phyloP scores from a whole-genome alignment of 2,329 filamentous ascomycete genomes.

The Pezizomycotina sp. region DNA sequence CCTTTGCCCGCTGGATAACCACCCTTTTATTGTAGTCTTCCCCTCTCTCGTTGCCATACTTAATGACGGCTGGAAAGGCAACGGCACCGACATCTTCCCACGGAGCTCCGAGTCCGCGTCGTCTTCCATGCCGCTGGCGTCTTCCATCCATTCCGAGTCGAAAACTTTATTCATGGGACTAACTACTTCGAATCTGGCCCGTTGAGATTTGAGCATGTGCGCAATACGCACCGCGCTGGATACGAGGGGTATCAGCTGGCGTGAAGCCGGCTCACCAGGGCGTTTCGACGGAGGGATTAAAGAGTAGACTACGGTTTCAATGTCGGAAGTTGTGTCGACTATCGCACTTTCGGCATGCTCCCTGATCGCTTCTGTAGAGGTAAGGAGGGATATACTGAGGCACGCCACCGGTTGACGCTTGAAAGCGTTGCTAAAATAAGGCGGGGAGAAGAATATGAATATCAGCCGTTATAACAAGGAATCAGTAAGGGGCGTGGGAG shows the following conservation, averaged over 20 bases:
- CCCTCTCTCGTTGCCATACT: slow-evolving; percentile 18
- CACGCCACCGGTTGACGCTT: slow-evolving; percentile 19
- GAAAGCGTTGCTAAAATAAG: slow-evolving; percentile 19
- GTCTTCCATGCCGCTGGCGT: slow-evolving; percentile 13
- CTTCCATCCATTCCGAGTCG: slow-evolving; percentile 20
- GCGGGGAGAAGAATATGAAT: no score
- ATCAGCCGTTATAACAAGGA: no score
- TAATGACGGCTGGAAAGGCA: slow-evolving; percentile 16
- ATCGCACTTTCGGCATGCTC: slow-evolving; percentile 15
- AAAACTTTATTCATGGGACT: slow-evolving; percentile 15
- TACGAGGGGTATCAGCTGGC: slow-evolving; percentile 13
- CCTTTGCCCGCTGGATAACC: slow-evolving; percentile 15
- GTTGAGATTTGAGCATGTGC: slow-evolving; percentile 16
- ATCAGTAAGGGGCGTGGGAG: no score
- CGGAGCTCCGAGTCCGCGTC: slow-evolving; percentile 16
- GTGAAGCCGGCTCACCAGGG: slow-evolving; percentile 12
- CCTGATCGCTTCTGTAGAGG: slow-evolving; percentile 12
- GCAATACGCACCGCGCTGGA: slow-evolving; percentile 14
- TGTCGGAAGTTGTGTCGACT: slow-evolving; percentile 18
- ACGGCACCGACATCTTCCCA: slow-evolving; percentile 18
- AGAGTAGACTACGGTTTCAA: slow-evolving; percentile 18
- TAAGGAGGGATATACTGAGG: slow-evolving; percentile 15
- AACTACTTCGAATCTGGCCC: slow-evolving; percentile 14
- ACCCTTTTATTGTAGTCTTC: slow-evolving; percentile 13
- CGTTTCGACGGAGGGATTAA: slow-evolving; percentile 17